Percentiles rank a stretch among this genome's conserved stretches.
phyloP scores from a whole-genome alignment of 2,329 filamentous ascomycete genomes.

The Camptophora hylomeconis region DNA sequence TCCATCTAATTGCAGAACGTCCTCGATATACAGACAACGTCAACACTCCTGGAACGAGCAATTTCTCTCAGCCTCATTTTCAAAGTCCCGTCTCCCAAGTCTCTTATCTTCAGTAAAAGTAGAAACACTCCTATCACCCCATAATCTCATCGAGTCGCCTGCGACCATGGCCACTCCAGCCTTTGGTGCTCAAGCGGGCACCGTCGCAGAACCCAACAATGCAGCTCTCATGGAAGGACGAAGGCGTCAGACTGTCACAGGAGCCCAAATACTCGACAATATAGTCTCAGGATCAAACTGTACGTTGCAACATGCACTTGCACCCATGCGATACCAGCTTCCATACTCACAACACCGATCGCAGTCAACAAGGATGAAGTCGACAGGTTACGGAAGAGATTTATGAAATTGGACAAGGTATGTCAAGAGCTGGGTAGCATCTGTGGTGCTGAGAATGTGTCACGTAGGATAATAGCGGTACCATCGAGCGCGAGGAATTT shows the following conservation, averaged over 20 bases:
- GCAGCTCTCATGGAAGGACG: slow-evolving; percentile 32
- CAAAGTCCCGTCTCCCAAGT: too few species aligned
- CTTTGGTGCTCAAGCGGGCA: slow-evolving; percentile 26
- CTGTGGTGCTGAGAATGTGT: not conserved
- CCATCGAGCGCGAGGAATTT: slow-evolving; percentile 97
- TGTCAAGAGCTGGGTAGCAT: slow-evolving; percentile 2
- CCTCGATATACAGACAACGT: too few species aligned
- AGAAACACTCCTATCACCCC: too few species aligned
- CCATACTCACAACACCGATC: not conserved
- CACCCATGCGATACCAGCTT: not conserved
- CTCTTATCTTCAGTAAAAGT: too few species aligned
- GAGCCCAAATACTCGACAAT: slow-evolving; percentile 69
- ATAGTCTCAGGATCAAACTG: slow-evolving; percentile 96
- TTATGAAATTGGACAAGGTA: slow-evolving; percentile 99
- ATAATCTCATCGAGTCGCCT: not conserved
- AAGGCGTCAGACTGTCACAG: slow-evolving; percentile 32
- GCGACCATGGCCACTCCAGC: slow-evolving; percentile 27
- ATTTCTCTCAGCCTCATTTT: too few species aligned
- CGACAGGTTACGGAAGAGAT: slow-evolving; percentile 85
- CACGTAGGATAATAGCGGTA: slow-evolving; percentile 82
- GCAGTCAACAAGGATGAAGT: slow-evolving; percentile 95
- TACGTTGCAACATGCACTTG: slow-evolving; percentile 32
- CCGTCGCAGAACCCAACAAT: slow-evolving; percentile 27
- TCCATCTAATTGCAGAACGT: too few species aligned
- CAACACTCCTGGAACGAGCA: too few species aligned